Evolutionary conservation across 805 yeast genomes (phyloP), one percentile per base, ranked within the genome.

Genomic region (Saturnispora dispora): DNA sequence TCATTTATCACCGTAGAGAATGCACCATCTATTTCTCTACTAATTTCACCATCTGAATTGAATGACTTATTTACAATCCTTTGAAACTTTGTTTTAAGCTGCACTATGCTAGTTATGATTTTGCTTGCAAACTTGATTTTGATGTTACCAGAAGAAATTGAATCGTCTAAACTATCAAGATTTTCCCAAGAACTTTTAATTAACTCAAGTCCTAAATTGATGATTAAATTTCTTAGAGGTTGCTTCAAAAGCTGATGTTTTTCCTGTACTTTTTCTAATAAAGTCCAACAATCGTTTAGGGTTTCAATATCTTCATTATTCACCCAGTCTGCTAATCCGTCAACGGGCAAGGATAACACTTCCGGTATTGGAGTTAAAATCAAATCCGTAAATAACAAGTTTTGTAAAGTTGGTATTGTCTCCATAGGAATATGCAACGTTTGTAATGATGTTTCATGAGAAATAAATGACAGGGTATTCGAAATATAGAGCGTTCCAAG

Each of bases 21-120:
- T 0, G 90, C 78, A 17, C 74, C 72, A 46, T 82, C 82, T 5
- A 85, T 71, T 3, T 81, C 71, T 54, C 76, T 79, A 48, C 75
- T 77, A 35, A 85, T 56, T 1, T 71, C 66, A 2, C 69, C 64
- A 58, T 84, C 79, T 44, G 68, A 71, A 3, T 68, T 69, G 56
- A 83, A 80, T 2, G 85, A 70, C 6, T 64, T 62, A 23, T 69
- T 66, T 28, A 80, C 64, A 2, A 89, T 69, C 3, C 45, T 30
- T 36, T 75, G 76, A 58, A 78, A 79, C 52, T 78, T 78, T 5
- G 67, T 69, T 56, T 77, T 82, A 52, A 79, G 67, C 10, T 62
- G 64, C 10, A 86, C 62, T 3, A 86, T 73, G 28, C 75, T 71
- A 43, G 77, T 77, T 9, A 86, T 75, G 91, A 95, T 89, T 49